Conservation (phyloP, 2,329 filamentous ascomycete species). For the Furcasterigmium sp. region DNA sequence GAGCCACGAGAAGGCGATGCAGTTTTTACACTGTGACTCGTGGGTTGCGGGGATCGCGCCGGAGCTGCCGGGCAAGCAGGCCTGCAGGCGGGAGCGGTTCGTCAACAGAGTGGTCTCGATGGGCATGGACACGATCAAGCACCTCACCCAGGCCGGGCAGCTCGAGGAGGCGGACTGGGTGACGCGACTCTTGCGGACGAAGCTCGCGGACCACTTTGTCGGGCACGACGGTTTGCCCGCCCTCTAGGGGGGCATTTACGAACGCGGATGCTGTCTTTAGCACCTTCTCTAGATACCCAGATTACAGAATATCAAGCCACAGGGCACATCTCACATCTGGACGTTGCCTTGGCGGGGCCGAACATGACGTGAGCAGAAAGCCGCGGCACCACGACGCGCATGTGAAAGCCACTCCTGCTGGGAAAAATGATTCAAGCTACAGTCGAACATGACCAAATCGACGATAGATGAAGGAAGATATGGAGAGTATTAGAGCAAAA, state of each 20-base stretch:
- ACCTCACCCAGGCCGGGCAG: conserved; percentile 34
- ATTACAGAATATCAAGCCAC: too few relatives aligned
- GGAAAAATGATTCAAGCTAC: too few relatives aligned
- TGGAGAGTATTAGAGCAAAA: neutral
- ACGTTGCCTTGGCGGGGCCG: too few relatives aligned
- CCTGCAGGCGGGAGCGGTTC: neutral
- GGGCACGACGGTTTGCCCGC: conserved; percentile 1
- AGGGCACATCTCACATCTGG: too few relatives aligned
- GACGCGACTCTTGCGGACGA: conserved; percentile 28
- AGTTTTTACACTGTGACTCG: conserved; percentile 29
- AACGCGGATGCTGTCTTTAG: too few relatives aligned
- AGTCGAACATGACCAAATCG: too few relatives aligned
- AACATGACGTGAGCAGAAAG: too few relatives aligned
- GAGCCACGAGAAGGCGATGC: conserved; percentile 38
- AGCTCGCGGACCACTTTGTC: conserved; percentile 18
- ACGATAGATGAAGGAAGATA: too few relatives aligned
- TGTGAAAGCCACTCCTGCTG: too few relatives aligned
- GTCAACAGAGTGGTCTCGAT: conserved; percentile 10
- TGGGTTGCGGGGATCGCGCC: neutral
- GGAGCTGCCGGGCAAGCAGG: conserved; percentile 5
- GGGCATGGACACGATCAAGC: conserved; percentile 35
- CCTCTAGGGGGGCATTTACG: neutral
- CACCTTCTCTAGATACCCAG: too few relatives aligned
- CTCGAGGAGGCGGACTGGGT: conserved; percentile 34
- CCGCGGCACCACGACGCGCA: too few relatives aligned